These are phyloP conservation scores for Phaeotremella skinneri DNA, from an alignment of 768 basidiomycete genomes.

Conservation along the genomic window DNA sequence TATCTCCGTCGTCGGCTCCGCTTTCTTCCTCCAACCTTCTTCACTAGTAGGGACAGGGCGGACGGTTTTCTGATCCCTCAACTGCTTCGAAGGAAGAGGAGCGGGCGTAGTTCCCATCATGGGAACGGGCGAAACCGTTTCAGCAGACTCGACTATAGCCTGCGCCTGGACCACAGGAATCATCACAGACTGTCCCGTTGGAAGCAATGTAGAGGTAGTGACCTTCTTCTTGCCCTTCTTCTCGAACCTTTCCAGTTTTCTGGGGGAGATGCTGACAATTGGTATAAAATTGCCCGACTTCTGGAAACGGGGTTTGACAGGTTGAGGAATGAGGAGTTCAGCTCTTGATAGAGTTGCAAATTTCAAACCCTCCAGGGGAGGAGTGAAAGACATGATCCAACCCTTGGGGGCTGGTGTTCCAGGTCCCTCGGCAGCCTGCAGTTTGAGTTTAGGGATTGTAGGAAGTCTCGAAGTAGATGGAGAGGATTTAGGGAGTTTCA, in stretches of 20 bases:
- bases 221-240: slow-evolving; percentile 36
- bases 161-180: not conserved
- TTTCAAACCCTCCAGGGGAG: slow-evolving; percentile 41
- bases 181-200: not conserved
- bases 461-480: slow-evolving; percentile 4
- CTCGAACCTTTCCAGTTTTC: slow-evolving; percentile 32
- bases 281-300: slow-evolving; percentile 21
- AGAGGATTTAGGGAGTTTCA: slow-evolving; percentile 40
- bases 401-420: slow-evolving; percentile 20
- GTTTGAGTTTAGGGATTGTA: slow-evolving; percentile 12
- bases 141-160: not conserved
- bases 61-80: not conserved
- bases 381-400: slow-evolving; percentile 44
- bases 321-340: slow-evolving; percentile 42
- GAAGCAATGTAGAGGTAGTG: not conserved
- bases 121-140: slow-evolving; percentile 1
- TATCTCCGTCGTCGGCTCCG: not conserved
- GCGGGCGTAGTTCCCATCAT: not conserved
- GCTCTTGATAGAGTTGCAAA: slow-evolving; percentile 41
- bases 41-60: not conserved
- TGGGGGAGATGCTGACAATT: slow-evolving; percentile 38
- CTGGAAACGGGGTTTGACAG: slow-evolving; percentile 17
- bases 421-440: slow-evolving; percentile 19
- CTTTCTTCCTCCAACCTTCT: slow-evolving; percentile 4
- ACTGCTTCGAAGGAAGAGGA: not conserved